Conservation (phyloP, 2,329 filamentous ascomycete genomes). For the Plenodomus biglobosus region DNA sequence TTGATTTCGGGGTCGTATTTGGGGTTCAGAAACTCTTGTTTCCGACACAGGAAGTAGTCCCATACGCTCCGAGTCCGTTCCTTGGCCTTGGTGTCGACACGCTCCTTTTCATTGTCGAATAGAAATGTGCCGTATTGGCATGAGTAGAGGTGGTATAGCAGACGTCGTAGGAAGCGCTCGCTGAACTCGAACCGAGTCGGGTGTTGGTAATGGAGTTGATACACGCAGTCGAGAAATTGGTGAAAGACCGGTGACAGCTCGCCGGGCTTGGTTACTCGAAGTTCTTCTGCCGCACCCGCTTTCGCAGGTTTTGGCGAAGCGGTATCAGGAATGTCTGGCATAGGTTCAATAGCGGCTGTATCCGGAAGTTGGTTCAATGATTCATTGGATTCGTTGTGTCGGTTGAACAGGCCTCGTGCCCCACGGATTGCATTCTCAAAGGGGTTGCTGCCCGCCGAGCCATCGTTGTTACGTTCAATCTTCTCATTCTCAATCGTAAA, state of each 20-base stretch:
- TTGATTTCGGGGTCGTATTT: conserved; percentile 75
- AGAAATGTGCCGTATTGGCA: conserved; percentile 97
- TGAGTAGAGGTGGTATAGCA: conserved; percentile 92
- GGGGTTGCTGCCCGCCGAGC: conserved; percentile 63
- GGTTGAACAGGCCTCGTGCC: conserved; percentile 87
- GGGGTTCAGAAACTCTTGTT: conserved; percentile 78
- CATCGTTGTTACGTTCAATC: conserved; percentile 54
- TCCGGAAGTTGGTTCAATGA: conserved; percentile 57
- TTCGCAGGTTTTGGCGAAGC: conserved; percentile 36
- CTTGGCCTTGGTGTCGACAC: conserved; percentile 66
- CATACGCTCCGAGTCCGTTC: conserved; percentile 85
- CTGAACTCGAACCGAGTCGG: conserved; percentile 91
- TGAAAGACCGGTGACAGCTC: conserved; percentile 97
- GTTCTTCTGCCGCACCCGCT: conserved; percentile 53
- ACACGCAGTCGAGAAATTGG: conserved; percentile 93
- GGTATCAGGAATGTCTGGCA: conserved; percentile 51
- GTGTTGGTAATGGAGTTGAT: conserved; percentile 83
- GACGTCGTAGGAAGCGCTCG: conserved; percentile 82
- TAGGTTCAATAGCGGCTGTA: conserved; percentile 55
- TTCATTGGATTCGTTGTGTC: conserved; percentile 68
- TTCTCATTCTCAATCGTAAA: conserved; percentile 83
- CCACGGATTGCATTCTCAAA: conserved; percentile 83
- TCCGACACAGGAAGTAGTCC: conserved; percentile 88
- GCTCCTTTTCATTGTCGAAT: conserved; percentile 91
- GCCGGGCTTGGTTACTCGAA: conserved; percentile 75